These are phyloP conservation scores for Erigeron philadelphicus DNA, from an alignment of 140 eudicot genomes.

Conservation along the genomic window DNA sequence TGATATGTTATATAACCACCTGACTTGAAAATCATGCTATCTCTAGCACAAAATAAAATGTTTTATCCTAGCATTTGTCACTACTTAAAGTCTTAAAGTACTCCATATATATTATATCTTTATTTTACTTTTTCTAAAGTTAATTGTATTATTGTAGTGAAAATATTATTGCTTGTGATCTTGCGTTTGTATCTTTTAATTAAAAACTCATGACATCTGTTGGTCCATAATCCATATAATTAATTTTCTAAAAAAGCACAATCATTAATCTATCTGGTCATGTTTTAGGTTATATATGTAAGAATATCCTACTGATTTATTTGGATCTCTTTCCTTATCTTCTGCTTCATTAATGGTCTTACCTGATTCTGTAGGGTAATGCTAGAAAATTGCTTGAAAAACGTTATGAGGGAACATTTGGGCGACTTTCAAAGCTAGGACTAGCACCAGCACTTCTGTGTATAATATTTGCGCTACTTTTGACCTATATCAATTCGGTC, in stretches of 20 bases:
- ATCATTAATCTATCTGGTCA: not conserved
- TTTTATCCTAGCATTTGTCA: too few relatives aligned
- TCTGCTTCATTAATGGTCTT: constrained; percentile 1
- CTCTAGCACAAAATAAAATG: too few relatives aligned
- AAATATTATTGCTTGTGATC: too few relatives aligned
- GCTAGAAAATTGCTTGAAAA: constrained; percentile 72
- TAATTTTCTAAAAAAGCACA: not conserved
- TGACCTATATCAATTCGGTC: constrained; percentile 69
- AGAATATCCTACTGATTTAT: not conserved
- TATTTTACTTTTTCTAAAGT: too few relatives aligned
- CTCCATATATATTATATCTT: too few relatives aligned
- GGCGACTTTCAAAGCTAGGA: constrained; percentile 78
- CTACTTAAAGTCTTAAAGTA: too few relatives aligned
- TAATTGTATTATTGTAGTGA: too few relatives aligned
- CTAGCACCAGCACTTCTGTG: constrained; percentile 83
- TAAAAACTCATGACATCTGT: not conserved
- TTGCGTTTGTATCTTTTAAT: not conserved
- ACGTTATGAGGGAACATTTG: constrained; percentile 67
- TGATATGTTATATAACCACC: too few relatives aligned
- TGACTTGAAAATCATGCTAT: too few relatives aligned
- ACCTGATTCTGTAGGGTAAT: constrained; percentile 66
- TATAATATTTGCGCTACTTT: constrained; percentile 63
- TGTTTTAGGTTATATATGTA: not conserved
- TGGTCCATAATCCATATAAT: not conserved
- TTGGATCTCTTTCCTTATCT: not conserved